phyloP scores from a whole-genome alignment of 2,329 filamentous ascomycete genomes.

The Emydomyces testavorans region DNA sequence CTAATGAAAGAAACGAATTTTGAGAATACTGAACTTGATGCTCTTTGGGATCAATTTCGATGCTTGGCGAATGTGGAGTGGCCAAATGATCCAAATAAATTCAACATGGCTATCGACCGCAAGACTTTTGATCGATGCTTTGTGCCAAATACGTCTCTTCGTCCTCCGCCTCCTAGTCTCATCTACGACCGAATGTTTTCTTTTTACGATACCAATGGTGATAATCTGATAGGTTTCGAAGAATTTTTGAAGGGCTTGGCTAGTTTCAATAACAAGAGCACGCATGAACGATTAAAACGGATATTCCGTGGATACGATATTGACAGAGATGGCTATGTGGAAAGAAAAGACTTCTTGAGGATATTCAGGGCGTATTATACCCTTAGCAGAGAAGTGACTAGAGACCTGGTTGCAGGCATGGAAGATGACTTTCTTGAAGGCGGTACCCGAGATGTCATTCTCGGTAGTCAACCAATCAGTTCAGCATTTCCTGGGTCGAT shows the following conservation, averaged over 20 bases:
- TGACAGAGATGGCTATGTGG: conserved; percentile 74
- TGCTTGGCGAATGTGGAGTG: conserved; percentile 83
- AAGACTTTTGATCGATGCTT: conserved; percentile 87
- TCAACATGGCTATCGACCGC: conserved; percentile 76
- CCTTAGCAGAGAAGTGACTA: conserved; percentile 78
- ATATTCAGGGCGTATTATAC: conserved; percentile 90
- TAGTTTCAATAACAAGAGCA: conserved; percentile 46
- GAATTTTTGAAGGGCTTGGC: conserved; percentile 82
- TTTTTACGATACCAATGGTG: conserved; percentile 85
- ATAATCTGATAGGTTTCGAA: conserved; percentile 80
- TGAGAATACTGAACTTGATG: conserved; percentile 79
- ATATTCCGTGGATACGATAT: conserved; percentile 88
- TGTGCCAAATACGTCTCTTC: conserved; percentile 68
- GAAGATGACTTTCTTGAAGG: conserved; percentile 67
- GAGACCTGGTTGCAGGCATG: conserved; percentile 65
- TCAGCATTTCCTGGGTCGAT: conserved; percentile 64
- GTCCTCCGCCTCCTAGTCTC: conserved; percentile 69
- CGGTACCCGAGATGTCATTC: conserved; percentile 64
- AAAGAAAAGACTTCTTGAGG: conserved; percentile 74
- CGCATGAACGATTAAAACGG: conserved; percentile 55
- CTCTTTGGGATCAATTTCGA: conserved; percentile 92
- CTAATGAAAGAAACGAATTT: conserved; percentile 63
- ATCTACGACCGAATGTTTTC: conserved; percentile 95
- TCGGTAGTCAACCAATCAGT: conserved; percentile 63
- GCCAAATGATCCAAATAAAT: conserved; percentile 64